A percentile compares a stretch with the other conserved stretches of the same genome.
Evolutionary conservation across 2,329 filamentous ascomycete species (phyloP).

Genomic region (Grosmannia penicillata): DNA sequence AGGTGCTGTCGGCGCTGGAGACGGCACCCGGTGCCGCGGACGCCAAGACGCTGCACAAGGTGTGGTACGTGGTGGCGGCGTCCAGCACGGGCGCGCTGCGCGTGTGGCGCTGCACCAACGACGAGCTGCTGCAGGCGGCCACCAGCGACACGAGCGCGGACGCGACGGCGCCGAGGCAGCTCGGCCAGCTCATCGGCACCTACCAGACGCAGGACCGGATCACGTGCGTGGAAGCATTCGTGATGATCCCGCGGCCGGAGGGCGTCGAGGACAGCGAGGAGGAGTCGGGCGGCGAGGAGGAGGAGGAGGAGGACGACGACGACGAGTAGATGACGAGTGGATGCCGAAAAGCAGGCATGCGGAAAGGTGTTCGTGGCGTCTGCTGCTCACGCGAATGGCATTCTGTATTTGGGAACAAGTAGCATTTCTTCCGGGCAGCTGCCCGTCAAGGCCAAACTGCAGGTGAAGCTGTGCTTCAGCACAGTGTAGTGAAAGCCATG

Average conservation of each 20-base stretch:
- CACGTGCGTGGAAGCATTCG: slow-evolving; percentile 74
- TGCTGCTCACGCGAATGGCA: too few species aligned
- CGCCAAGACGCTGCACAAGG: slow-evolving; percentile 14
- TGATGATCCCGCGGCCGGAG: slow-evolving; percentile 60
- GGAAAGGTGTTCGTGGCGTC: too few species aligned
- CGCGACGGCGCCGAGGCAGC: slow-evolving; percentile 16
- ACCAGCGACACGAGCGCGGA: slow-evolving; percentile 11
- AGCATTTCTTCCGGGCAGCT: too few species aligned
- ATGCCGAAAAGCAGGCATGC: background rate
- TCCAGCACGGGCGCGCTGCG: slow-evolving; percentile 80
- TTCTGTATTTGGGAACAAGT: too few species aligned
- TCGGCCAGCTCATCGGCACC: slow-evolving; percentile 56
- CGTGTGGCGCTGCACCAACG: slow-evolving; percentile 50
- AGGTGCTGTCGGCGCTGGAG: slow-evolving; percentile 35
- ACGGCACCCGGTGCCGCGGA: slow-evolving; percentile 9
- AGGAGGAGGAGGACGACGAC: slow-evolving; percentile 23
- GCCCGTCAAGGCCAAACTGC: too few species aligned
- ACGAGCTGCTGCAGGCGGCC: slow-evolving; percentile 20
- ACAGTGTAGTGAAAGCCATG: too few species aligned
- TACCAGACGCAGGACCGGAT: slow-evolving; percentile 82
- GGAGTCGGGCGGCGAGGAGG: slow-evolving; percentile 21
- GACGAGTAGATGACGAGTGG: slow-evolving; percentile 16
- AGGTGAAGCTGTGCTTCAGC: too few species aligned
- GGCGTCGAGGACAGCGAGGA: slow-evolving; percentile 38
- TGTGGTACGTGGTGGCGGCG: slow-evolving; percentile 51